These are phyloP conservation scores for Backusella westeae DNA, from an alignment of 192 early-diverging fungal species.

Conservation along the genomic window DNA sequence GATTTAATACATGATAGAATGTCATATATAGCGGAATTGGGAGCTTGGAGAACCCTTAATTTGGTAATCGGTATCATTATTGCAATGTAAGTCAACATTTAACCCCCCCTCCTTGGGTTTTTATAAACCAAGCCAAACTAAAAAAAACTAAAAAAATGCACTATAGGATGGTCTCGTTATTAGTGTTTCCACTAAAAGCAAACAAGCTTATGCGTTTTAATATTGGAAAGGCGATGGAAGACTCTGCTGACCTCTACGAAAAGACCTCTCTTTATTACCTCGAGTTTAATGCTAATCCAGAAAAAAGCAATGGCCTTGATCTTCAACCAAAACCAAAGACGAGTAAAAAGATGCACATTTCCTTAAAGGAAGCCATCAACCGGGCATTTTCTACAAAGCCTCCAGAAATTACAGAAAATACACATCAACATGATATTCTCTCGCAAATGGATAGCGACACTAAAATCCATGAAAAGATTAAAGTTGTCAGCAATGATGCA, in stretches of 20 bases:
- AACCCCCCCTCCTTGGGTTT: background rate
- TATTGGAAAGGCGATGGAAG: constrained; percentile 12
- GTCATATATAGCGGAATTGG: background rate
- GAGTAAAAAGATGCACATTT: background rate
- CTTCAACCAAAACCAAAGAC: background rate
- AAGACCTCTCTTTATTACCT: constrained; percentile 10
- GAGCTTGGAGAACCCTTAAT: constrained; percentile 16
- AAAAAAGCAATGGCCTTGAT: background rate
- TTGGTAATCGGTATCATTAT: constrained; percentile 14
- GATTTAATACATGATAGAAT: constrained; percentile 9
- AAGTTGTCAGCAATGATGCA: background rate
- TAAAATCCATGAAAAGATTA: background rate
- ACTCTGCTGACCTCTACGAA: constrained; percentile 17
- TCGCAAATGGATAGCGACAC: background rate
- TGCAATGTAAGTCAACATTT: constrained; percentile 6
- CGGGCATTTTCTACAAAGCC: constrained; percentile 2
- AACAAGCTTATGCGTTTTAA: constrained; percentile 7
- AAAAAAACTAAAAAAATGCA: background rate
- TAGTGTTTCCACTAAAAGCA: constrained; percentile 19
- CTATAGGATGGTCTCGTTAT: constrained; percentile 9
- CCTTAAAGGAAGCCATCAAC: background rate
- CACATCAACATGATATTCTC: background rate
- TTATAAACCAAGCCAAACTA: background rate
- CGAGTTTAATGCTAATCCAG: background rate
- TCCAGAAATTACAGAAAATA: background rate